Evolutionary conservation across 176 grass and related monocot genomes (phyloP), one percentile per base, ranked within the genome.

Genomic region (Pontederia crassipes): DNA sequence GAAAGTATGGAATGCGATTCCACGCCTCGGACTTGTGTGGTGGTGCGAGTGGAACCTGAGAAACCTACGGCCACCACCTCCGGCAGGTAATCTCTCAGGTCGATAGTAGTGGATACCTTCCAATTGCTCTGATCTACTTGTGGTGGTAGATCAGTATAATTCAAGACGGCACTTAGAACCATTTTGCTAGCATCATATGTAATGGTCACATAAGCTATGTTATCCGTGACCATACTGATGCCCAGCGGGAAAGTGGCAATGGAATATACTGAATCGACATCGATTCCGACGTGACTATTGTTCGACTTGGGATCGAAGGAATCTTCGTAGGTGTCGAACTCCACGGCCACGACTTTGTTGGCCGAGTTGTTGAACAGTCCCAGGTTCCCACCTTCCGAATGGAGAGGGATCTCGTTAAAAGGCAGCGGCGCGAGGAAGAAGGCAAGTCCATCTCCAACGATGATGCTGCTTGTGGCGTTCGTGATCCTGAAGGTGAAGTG

Each of bases 1-100:
- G 78, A 79, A 63, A 89, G 68, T 55, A 89, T 68, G 68, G 64
- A 60, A 68, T 89, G 81, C 9, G 80, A 18, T 70, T 89, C 83
- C 2, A 57, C 2, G 32, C 32, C 32, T 40, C 32, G 32, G 32
- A 40, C 32, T 40, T 7, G 46, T 0, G 62, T 51, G 4, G 60
- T 18, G 40, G 16, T 49, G 61, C 86, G 69, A 0, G 82, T 85
- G 10, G 86, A 61, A 58, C 79, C 86, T 5, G 86, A 82, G 69
- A 89, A 89, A 46, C 86, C 86, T n/a, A 89, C 47, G 0, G 71
- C 27, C 28, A 89, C 76, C n/a, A 15, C 14, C 32, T 54, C 54
- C 16, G 86, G 81, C 67, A 84, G 46, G 9, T 17, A 20, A 0
- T 54, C 48, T 54, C 51, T 69, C 27, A 89, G 57, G 46, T 89